phyloP scores from a whole-genome alignment of 2,329 filamentous ascomycete species.

The Blastomyces gilchristii region DNA sequence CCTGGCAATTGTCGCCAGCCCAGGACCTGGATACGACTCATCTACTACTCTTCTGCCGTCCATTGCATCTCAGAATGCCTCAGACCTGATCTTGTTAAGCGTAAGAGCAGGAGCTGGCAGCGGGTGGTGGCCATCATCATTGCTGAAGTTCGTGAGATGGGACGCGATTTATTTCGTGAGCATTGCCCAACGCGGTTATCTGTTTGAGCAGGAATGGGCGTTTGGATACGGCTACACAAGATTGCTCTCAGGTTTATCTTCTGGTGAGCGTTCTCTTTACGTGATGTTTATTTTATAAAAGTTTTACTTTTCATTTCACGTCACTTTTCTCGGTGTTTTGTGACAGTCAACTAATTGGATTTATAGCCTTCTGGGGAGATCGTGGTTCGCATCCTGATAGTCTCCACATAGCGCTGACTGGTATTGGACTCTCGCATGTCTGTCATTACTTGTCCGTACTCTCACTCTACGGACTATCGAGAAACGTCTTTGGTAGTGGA shows the following conservation, averaged over 20 bases:
- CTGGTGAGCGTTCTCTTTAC: constrained; percentile 20
- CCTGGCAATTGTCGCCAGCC: constrained; percentile 40
- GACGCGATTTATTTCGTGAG: constrained; percentile 53
- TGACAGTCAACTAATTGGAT: background rate
- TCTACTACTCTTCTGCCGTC: constrained; percentile 44
- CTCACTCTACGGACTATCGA: constrained; percentile 57
- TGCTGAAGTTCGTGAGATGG: constrained; percentile 46
- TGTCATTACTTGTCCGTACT: constrained; percentile 68
- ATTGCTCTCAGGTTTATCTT: constrained; percentile 31
- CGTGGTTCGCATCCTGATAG: background rate
- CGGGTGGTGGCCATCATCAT: background rate
- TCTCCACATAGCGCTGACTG: constrained; percentile 38
- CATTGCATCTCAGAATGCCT: constrained; percentile 9
- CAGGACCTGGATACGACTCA: constrained; percentile 54
- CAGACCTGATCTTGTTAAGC: constrained; percentile 7
- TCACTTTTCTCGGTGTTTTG: background rate
- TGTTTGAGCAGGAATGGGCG: constrained; percentile 58
- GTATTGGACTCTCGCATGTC: constrained; percentile 57
- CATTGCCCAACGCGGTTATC: constrained; percentile 44
- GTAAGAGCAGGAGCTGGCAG: constrained; percentile 1
- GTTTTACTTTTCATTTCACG: background rate
- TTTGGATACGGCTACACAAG: constrained; percentile 49
- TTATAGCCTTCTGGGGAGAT: background rate
- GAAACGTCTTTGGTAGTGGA: constrained; percentile 42
- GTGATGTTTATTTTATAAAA: background rate